Evolutionary conservation across 306 rosid species (phyloP).

Genomic region (Cyclanthera cordifolia): DNA sequence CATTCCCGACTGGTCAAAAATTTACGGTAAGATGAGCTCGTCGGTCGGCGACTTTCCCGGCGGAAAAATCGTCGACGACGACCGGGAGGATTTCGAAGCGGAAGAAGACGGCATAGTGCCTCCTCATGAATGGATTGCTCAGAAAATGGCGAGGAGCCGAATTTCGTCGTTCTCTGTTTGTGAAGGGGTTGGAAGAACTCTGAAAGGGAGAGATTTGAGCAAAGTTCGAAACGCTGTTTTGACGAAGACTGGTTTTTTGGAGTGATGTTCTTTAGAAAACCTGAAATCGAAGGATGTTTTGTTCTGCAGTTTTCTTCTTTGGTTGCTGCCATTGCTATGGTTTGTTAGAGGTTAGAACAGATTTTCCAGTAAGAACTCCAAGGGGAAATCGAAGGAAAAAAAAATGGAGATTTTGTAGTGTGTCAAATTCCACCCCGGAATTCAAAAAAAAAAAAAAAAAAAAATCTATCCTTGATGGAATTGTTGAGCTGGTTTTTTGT

Average conservation of each 20-base stretch:
- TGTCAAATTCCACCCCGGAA: background rate
- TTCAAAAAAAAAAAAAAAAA: too few relatives aligned
- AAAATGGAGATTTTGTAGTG: background rate
- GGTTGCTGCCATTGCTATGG: background rate
- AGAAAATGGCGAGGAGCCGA: slow-evolving; percentile 69
- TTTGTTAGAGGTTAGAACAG: background rate
- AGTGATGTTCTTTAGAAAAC: slow-evolving; percentile 21
- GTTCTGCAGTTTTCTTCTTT: slow-evolving; percentile 6
- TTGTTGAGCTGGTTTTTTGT: background rate
- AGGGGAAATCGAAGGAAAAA: background rate
- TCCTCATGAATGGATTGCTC: slow-evolving; percentile 77
- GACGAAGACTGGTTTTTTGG: slow-evolving; percentile 77
- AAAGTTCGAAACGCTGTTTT: slow-evolving; percentile 75
- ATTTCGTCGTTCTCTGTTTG: slow-evolving; percentile 81
- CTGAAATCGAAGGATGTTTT: background rate
- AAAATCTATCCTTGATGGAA: background rate
- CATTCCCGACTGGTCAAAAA: slow-evolving; percentile 61
- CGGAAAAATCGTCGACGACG: slow-evolving; percentile 7
- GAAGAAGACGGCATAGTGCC: slow-evolving; percentile 41
- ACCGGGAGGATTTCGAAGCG: slow-evolving; percentile 21
- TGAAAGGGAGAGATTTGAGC: slow-evolving; percentile 87
- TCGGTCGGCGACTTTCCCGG: slow-evolving; percentile 15
- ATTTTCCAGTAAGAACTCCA: background rate
- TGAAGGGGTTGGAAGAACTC: slow-evolving; percentile 94
- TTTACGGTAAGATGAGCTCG: slow-evolving; percentile 28